Base-by-base conservation (phyloP, 2,329 filamentous ascomycete genomes). In the Pezicula radicicola region DNA sequence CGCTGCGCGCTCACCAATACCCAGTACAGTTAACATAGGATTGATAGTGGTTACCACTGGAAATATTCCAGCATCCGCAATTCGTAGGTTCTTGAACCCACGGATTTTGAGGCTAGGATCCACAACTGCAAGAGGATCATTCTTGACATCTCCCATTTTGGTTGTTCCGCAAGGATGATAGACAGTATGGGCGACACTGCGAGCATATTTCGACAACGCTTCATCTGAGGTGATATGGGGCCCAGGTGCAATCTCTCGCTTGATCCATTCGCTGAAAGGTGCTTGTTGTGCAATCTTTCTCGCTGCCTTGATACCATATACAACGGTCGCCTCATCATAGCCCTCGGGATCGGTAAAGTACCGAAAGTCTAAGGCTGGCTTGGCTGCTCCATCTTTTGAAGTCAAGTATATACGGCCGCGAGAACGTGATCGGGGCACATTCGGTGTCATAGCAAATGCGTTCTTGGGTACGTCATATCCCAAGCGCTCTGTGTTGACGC, bases 131-230 rank as follows among this genome's bases (percentile, higher is more conserved):
- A 85, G 72, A 46, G 80, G 72, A 66, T 95, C 89, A 49, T 75
- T 80, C 51, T 68, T 69, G 64, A 92, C 84, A 33, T 19, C 19
- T 19, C 90, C 90, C 91, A 96, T 96, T 78, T 91, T 91, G 50
- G 90, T 94, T 16, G 91, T 96, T 48, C 91, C 91, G 10, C 88
- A 87, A 0, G 91, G 91, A 71, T 96, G 91, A 72, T 96, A 96
- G 28, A 96, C 90, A 1, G 91, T 96, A 70, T 96, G 91, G 4
- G 90, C 90, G 81, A 91, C 64, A 44, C 84, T 81, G 44, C 91
- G 81, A 36, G 88, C 91, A 69, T 96, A 96, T 72, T 91, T 85
- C 67, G 80, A 86, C 8, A 96, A 79, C 51, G 88, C 87, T 70
- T 92, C 89, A 65, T 96, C 90, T 6, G 84, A 85, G 68, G 89